Evolutionary conservation across 306 rosid genomes (phyloP).

Genomic region (Gastrolobium villosum): DNA sequence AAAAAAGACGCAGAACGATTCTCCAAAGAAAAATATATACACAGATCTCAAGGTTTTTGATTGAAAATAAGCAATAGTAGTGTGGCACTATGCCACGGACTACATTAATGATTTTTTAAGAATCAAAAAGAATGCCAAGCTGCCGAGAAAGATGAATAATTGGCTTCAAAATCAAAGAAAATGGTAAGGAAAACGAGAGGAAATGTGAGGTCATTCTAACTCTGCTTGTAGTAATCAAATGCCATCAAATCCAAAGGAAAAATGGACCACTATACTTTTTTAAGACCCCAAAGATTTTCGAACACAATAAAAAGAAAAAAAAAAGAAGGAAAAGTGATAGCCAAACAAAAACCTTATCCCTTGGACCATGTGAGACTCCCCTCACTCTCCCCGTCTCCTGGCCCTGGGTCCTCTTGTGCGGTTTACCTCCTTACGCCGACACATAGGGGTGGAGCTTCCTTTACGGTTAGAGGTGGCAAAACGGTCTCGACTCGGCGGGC

Average conservation of each 20-base stretch:
- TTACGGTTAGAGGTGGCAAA: too few relatives aligned
- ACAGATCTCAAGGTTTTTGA: not conserved
- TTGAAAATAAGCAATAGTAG: too few relatives aligned
- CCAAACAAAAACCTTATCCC: slow-evolving; percentile 15
- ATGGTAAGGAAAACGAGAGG: not conserved
- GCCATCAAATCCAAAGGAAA: not conserved
- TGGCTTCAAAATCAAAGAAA: not conserved
- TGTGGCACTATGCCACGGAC: too few relatives aligned
- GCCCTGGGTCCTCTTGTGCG: not conserved
- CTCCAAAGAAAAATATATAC: not conserved
- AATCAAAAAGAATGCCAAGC: not conserved
- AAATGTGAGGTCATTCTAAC: slow-evolving; percentile 9
- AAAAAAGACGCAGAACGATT: too few relatives aligned
- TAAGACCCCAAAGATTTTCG: slow-evolving; percentile 13
- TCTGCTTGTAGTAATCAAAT: not conserved
- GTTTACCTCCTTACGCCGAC: not conserved
- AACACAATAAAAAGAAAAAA: slow-evolving; percentile 10
- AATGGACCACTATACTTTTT: slow-evolving; percentile 28
- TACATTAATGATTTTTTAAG: not conserved
- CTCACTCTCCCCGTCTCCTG: not conserved
- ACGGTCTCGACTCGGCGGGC: too few relatives aligned
- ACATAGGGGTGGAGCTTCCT: not conserved
- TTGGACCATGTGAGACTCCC: not conserved
- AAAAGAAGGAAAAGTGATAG: not conserved
- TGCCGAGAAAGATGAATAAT: not conserved